phyloP scores from a whole-genome alignment of 2,329 filamentous ascomycete species.

The Clonostachys rosea region DNA sequence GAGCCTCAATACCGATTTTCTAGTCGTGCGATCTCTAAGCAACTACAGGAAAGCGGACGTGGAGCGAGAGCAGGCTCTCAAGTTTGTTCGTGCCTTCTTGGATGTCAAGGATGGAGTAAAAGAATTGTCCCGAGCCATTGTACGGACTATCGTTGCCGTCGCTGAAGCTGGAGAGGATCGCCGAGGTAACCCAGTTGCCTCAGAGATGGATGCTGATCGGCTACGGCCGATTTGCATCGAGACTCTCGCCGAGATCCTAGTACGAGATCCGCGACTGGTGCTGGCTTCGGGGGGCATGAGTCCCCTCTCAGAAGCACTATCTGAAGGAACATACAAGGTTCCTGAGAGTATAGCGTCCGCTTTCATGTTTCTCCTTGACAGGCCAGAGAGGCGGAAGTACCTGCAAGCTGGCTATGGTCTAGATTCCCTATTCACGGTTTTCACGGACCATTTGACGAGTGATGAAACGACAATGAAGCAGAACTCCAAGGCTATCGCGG shows the following conservation, averaged over 20 bases:
- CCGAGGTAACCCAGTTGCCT: conserved; percentile 63
- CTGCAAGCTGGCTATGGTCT: conserved; percentile 86
- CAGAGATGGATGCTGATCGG: conserved; percentile 76
- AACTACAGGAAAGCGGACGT: conserved; percentile 97
- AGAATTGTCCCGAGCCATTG: conserved; percentile 82
- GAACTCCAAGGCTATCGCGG: conserved; percentile 88
- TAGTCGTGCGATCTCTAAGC: conserved; percentile 83
- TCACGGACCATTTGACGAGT: conserved; percentile 75
- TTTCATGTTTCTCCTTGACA: conserved; percentile 87
- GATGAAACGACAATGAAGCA: conserved; percentile 66
- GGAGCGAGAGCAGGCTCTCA: conserved; percentile 92
- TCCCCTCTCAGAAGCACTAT: conserved; percentile 84
- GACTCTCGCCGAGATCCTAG: conserved; percentile 85
- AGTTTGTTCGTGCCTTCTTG: conserved; percentile 91
- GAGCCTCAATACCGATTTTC: conserved; percentile 81
- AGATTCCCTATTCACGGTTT: conserved; percentile 84
- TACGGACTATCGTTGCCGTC: conserved; percentile 85
- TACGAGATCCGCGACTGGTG: conserved; percentile 77
- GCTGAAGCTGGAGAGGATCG: conserved; percentile 86
- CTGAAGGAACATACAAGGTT: conserved; percentile 87
- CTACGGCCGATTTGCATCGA: conserved; percentile 87
- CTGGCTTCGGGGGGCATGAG: conserved; percentile 80
- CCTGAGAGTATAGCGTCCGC: conserved; percentile 83
- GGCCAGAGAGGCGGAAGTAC: conserved; percentile 73
- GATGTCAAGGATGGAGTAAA: conserved; percentile 90